phyloP scores from a whole-genome alignment of 345 rosid genomes.

The Lepidium didymum region DNA sequence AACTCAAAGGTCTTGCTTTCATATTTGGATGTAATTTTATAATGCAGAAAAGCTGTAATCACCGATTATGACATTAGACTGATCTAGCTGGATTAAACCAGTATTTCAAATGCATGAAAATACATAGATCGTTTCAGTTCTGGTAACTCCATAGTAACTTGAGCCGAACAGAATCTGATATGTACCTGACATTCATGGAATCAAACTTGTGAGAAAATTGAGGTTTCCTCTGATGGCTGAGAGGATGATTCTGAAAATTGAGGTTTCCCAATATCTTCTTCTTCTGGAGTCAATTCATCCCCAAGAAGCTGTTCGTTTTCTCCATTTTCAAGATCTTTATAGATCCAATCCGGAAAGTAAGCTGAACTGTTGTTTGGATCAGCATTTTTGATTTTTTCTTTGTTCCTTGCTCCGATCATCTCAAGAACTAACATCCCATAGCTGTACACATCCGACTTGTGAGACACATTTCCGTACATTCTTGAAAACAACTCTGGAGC shows the following conservation, averaged over 20 bases:
- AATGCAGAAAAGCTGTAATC: not conserved
- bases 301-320: not conserved
- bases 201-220: not conserved
- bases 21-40: not conserved
- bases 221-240: constrained; percentile 2
- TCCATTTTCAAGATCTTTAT: not conserved
- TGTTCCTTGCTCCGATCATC: constrained; percentile 32
- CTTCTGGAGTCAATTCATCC: not conserved
- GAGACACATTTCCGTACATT: constrained; percentile 31
- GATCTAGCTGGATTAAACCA: no score
- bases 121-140: no score
- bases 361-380: not conserved
- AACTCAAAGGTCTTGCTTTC: constrained; percentile 2
- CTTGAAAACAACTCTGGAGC: constrained; percentile 38
- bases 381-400: not conserved
- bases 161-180: not conserved
- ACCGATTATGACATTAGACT: not conserved
- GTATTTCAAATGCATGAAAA: no score
- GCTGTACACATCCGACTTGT: constrained; percentile 42
- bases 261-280: constrained; percentile 8
- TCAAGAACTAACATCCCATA: constrained; percentile 46
- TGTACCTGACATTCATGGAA: not conserved
- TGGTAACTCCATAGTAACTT: no score
- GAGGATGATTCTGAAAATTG: not conserved
- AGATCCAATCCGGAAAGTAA: constrained; percentile 20